Percentiles rank a stretch among this genome's conserved stretches.
Evolutionary conservation across 1,284 basidiomycete genomes (phyloP).

Genomic region (Singerocomus inundabilis): DNA sequence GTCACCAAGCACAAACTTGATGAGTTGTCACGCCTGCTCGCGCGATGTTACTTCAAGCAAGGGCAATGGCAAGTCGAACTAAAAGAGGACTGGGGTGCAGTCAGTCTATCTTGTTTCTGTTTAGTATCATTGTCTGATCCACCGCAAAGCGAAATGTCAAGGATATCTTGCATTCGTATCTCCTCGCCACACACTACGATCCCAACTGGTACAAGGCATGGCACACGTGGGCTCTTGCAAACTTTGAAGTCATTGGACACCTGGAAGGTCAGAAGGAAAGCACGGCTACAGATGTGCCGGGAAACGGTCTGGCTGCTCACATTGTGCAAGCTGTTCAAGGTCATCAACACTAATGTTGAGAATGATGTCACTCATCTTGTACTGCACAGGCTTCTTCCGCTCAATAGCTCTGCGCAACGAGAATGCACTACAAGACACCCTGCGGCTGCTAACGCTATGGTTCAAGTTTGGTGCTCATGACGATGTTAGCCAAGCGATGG

Average conservation of each 20-base stretch:
- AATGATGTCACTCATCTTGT: constrained; percentile 6
- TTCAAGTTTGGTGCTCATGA: constrained; percentile 96
- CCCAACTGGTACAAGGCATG: constrained; percentile 97
- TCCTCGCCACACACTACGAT: constrained; percentile 90
- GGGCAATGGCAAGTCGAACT: constrained; percentile 93
- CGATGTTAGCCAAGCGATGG: constrained; percentile 90
- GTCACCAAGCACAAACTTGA: constrained; percentile 64
- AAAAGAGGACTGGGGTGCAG: constrained; percentile 76
- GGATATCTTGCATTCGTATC: constrained; percentile 84
- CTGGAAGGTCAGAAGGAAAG: constrained; percentile 69
- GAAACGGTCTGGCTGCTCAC: constrained; percentile 75
- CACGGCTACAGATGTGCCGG: constrained; percentile 64
- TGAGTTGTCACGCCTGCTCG: constrained; percentile 86
- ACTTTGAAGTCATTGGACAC: constrained; percentile 92
- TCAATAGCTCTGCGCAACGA: constrained; percentile 91
- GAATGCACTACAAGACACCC: constrained; percentile 93
- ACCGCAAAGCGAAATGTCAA: constrained; percentile 66
- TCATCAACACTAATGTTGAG: constrained; percentile 30
- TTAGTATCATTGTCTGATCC: constrained; percentile 10
- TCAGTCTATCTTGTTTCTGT: constrained; percentile 41
- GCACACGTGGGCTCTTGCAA: constrained; percentile 98
- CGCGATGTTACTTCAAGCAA: constrained; percentile 95
- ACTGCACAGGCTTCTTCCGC: constrained; percentile 80
- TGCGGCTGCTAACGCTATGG: constrained; percentile 94
- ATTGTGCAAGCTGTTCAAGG: constrained; percentile 96